These are phyloP conservation scores for Sphenostylis stenocarpa DNA, from an alignment of 306 rosid genomes.

Conservation along the genomic window DNA sequence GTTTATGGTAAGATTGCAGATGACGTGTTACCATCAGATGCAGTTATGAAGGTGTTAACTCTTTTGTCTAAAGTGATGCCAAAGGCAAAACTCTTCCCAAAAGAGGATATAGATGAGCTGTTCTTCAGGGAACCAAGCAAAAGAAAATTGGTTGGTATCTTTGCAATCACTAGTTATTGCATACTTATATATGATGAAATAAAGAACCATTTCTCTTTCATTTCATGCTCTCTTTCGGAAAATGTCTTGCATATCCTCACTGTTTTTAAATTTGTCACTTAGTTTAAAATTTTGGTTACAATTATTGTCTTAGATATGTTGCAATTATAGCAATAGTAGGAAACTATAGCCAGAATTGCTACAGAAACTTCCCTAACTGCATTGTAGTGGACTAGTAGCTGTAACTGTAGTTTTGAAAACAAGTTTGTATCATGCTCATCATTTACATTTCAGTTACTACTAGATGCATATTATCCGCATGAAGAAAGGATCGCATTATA, in stretches of 20 bases:
- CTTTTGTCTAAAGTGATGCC: constrained; percentile 67
- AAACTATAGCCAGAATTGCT: neutral
- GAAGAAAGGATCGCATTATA: neutral
- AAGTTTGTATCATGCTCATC: neutral
- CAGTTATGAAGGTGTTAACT: constrained; percentile 54
- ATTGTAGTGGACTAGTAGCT: neutral
- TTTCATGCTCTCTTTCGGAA: neutral
- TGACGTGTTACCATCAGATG: constrained; percentile 64
- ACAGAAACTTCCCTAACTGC: neutral
- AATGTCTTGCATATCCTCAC: neutral
- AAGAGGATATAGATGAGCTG: constrained; percentile 60
- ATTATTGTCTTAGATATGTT: neutral
- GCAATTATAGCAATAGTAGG: neutral
- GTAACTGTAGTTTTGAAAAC: neutral
- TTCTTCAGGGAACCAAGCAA: constrained; percentile 72
- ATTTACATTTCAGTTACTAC: neutral
- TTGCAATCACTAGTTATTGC: neutral
- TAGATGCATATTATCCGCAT: neutral
- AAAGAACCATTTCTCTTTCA: neutral
- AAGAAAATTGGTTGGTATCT: constrained; percentile 72
- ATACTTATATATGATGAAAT: neutral
- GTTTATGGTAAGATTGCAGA: constrained; percentile 75
- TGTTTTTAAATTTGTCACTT: neutral
- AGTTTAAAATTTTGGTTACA: neutral
- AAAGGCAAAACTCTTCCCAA: constrained; percentile 77